Percentiles rank a stretch among this genome's conserved stretches.
phyloP scores from a whole-genome alignment of 768 basidiomycete genomes.

The Hygrophorus russula region DNA sequence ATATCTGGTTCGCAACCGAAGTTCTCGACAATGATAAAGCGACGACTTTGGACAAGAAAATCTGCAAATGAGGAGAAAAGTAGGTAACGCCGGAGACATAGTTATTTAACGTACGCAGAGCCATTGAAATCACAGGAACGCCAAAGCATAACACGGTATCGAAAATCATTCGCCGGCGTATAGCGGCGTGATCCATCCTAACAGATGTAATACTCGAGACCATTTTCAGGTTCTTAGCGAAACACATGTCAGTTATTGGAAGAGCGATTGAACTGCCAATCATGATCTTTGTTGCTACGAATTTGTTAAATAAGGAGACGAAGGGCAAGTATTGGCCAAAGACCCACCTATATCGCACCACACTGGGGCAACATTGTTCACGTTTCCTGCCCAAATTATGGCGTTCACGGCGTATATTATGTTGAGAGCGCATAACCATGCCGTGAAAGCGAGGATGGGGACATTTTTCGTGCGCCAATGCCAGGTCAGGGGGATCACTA shows the following conservation, averaged over 20 bases:
- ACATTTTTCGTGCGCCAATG: conserved; percentile 26
- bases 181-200: conserved; percentile 11
- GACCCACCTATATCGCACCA: conserved; percentile 31
- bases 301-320: not conserved
- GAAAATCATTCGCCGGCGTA: conserved; percentile 19
- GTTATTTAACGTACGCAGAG: conserved; percentile 23
- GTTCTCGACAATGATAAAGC: conserved; percentile 39
- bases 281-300: conserved; percentile 30
- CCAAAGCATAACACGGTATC: conserved; percentile 23
- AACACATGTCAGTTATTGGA: conserved; percentile 33
- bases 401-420: conserved; percentile 27
- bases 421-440: conserved; percentile 24
- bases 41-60: conserved; percentile 34
- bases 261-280: conserved; percentile 30
- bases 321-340: not conserved
- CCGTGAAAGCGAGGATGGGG: conserved; percentile 20
- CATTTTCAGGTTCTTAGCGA: conserved; percentile 35
- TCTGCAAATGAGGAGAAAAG: conserved; percentile 16
- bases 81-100: not conserved
- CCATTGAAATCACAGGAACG: conserved; percentile 29
- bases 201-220: conserved; percentile 28
- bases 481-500: conserved; percentile 25
- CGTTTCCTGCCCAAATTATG: conserved; percentile 29
- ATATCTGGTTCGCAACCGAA: conserved; percentile 30
- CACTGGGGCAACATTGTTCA: conserved; percentile 15